These are phyloP conservation scores for Populus hybrid DNA, from an alignment of 441 rosid genomes.

Conservation along the genomic window DNA sequence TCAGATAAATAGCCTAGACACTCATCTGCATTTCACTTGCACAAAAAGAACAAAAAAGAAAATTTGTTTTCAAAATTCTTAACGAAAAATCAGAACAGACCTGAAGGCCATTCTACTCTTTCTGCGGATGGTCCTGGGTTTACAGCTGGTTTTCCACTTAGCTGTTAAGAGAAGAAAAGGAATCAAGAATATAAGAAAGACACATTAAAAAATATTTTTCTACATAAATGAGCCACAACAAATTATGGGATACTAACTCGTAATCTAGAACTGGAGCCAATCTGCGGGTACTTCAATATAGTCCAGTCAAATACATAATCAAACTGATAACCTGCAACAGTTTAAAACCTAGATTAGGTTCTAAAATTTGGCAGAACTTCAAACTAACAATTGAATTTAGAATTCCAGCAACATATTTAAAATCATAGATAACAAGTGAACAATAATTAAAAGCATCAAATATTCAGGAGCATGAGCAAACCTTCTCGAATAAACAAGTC, in stretches of 20 bases:
- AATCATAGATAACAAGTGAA: not conserved
- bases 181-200: not conserved
- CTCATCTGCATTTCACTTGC: not conserved
- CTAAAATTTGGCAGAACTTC: not conserved
- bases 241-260: conserved; percentile 49
- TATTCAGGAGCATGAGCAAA: conserved; percentile 12
- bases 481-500: conserved; percentile 97
- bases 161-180: conserved; percentile 34
- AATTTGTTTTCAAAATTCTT: not conserved
- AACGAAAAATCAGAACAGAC: conserved; percentile 34
- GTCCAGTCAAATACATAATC: conserved; percentile 97
- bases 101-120: conserved; percentile 67
- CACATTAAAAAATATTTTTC: conserved; percentile 35
- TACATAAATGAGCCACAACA: conserved; percentile 32
- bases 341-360: conserved; percentile 18
- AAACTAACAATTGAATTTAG: not conserved
- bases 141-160: conserved; percentile 49
- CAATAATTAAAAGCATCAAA: not conserved
- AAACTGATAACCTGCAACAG: conserved; percentile 85
- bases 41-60: not conserved
- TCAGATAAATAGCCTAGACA: not conserved
- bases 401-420: not conserved
- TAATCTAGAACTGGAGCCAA: conserved; percentile 69
- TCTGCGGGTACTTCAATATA: conserved; percentile 82
- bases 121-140: conserved; percentile 69